Evolutionary conservation across 345 rosid species (phyloP), one percentile per base, ranked within the genome.

Genomic region (Rhizophora apiculata): DNA sequence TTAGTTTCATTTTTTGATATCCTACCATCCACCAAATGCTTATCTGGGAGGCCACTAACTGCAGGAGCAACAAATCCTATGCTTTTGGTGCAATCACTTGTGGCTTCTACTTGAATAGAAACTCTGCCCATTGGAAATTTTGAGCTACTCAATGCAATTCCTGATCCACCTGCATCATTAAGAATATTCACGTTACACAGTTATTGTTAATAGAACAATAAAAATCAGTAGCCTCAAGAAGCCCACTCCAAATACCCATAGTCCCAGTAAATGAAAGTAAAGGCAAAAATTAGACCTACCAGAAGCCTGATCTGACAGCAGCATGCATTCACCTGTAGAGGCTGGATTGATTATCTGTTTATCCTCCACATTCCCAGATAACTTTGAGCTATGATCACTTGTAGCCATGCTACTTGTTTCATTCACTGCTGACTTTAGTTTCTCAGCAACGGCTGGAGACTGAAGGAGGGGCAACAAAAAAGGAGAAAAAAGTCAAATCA

Each of bases 171-270:
- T 77, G 78, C 75, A 72, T 64, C 61, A 68, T 68, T 46, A 51
- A 72, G 67, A 51, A 59, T 65, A 64, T 27, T 60, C 24, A 61
- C 0, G 58, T 65, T 9, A 64, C 60, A 62, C 26, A 29, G 32
- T 20, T 31, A 32, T 39, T 3, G 11, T 24, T 56, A 2, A 56
- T 56, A 11, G 31, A 27, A 56, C 29, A 56, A 26, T 6, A 56
- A 56, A 55, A 21, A 56, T 6, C 10, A 55, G 92, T 21, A 96
- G 85, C 78, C 85, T 86, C 71, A 96, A 95, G 49, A 11, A 43
- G 18, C 49, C 29, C 60, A 56, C 29, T 27, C 5, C 31, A 24
- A 56, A 24, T 56, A 56, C 10, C 18, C 49, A 43, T 43, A 11
- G 30, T 56, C 60, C 29, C 4, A 11, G 29, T 26, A 55, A 22